These are phyloP conservation scores for Carpinus viminea DNA, from an alignment of 306 rosid genomes.

Conservation along the genomic window DNA sequence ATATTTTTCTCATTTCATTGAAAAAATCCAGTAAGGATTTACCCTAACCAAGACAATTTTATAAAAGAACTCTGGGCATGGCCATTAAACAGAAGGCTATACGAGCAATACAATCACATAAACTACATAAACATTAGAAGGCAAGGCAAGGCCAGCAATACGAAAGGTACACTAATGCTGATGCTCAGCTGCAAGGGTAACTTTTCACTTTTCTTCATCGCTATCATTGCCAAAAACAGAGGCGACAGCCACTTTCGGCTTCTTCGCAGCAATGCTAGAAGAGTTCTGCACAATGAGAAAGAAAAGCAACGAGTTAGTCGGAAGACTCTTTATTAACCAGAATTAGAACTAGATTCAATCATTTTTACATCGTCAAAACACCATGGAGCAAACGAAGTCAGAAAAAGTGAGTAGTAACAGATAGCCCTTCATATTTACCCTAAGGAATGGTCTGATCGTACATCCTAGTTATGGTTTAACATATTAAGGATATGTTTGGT, in stretches of 20 bases:
- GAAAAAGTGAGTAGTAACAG: neutral
- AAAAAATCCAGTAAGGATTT: neutral
- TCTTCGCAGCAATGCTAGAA: conserved; percentile 53
- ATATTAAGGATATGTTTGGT: no score
- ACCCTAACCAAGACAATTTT: neutral
- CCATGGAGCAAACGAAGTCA: neutral
- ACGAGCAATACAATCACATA: neutral
- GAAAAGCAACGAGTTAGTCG: neutral
- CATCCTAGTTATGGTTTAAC: neutral
- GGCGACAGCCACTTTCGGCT: conserved; percentile 51
- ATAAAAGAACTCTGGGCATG: neutral
- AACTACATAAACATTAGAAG: conserved; percentile 5
- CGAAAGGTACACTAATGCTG: conserved; percentile 23
- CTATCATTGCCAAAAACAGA: conserved; percentile 67
- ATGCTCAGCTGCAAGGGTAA: conserved; percentile 14
- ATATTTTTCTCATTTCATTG: neutral
- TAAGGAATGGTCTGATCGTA: neutral
- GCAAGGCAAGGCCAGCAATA: conserved; percentile 4
- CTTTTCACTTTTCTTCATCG: conserved; percentile 56
- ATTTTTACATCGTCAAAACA: neutral
- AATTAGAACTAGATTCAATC: neutral
- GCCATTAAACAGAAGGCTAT: neutral
- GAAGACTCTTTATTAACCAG: neutral
- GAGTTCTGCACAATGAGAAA: conserved; percentile 40
- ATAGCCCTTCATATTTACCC: neutral